Conservation (phyloP, 495 filamentous ascomycete genomes). For the Penicillium arizonense region DNA sequence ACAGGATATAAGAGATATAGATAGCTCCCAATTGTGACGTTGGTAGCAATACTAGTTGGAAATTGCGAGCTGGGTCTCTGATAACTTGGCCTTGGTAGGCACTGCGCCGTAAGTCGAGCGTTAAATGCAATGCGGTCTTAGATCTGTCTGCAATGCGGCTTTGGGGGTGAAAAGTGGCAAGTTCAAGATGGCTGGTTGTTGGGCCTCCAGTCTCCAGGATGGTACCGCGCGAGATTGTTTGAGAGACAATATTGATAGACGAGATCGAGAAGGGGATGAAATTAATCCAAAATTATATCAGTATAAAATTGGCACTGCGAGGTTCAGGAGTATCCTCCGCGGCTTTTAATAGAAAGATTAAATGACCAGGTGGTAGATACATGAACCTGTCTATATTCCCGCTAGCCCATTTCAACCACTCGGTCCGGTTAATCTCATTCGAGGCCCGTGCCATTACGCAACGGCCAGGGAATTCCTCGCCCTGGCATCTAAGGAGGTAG, state of each 20-base stretch:
- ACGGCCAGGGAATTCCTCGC: not conserved
- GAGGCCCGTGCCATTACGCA: constrained; percentile 3
- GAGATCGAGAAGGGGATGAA: not conserved
- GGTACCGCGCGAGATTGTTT: constrained; percentile 1
- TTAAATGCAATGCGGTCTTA: constrained; percentile 29
- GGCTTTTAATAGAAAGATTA: constrained; percentile 1
- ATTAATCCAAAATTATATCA: not conserved
- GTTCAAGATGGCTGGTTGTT: not conserved
- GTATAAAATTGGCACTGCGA: not conserved
- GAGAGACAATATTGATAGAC: not conserved
- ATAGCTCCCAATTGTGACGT: too few species aligned
- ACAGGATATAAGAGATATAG: too few species aligned
- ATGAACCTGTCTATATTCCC: constrained; percentile 11
- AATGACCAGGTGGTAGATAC: not conserved
- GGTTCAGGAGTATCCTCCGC: not conserved
- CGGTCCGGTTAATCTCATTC: constrained; percentile 6
- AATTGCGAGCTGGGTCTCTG: not conserved
- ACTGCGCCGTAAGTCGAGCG: constrained; percentile 7
- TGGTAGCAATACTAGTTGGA: not conserved
- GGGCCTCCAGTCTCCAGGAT: not conserved
- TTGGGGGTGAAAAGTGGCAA: not conserved
- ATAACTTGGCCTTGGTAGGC: not conserved
- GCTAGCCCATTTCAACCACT: constrained; percentile 8
- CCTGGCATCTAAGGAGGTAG: not conserved
- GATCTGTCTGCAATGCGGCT: constrained; percentile 13